Percentiles rank a stretch among this genome's conserved stretches.
phyloP scores from a whole-genome alignment of 169 alveolate species.

The Plasmodium billcollinsi region DNA sequence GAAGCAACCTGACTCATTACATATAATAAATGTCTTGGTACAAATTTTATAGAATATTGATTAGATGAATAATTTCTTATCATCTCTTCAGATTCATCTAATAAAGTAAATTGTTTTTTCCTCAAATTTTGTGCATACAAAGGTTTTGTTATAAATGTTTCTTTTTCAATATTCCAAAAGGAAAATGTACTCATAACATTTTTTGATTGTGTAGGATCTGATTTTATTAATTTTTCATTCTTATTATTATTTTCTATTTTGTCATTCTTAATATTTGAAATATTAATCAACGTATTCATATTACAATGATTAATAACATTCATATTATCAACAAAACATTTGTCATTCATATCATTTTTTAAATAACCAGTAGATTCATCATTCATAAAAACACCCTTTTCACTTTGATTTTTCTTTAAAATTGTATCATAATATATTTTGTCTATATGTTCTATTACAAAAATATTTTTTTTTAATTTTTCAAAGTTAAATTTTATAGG shows the following conservation, averaged over 20 bases:
- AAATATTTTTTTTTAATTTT: constrained; percentile 28
- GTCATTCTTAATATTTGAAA: not conserved
- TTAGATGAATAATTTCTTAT: constrained; percentile 47
- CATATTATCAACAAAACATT: not conserved
- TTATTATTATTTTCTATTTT: constrained; percentile 5
- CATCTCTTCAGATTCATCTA: constrained; percentile 77
- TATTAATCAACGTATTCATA: not conserved
- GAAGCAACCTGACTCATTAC: constrained; percentile 74
- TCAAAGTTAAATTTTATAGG: constrained; percentile 6
- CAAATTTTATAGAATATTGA: constrained; percentile 68
- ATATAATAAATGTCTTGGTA: constrained; percentile 71
- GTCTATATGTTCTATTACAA: constrained; percentile 11
- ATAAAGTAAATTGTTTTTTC: constrained; percentile 25
- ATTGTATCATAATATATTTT: constrained; percentile 17
- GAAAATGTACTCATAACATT: constrained; percentile 24
- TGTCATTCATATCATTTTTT: not conserved
- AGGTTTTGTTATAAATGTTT: constrained; percentile 55
- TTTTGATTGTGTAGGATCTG: constrained; percentile 8
- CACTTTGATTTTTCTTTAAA: not conserved
- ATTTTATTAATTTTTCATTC: constrained; percentile 17
- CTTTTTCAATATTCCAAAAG: constrained; percentile 71
- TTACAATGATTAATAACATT: not conserved
- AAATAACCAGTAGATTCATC: not conserved
- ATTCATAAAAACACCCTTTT: not conserved
- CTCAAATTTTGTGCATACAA: constrained; percentile 49